phyloP scores from a whole-genome alignment of 768 basidiomycete genomes.

The Suillus hirtellus region DNA sequence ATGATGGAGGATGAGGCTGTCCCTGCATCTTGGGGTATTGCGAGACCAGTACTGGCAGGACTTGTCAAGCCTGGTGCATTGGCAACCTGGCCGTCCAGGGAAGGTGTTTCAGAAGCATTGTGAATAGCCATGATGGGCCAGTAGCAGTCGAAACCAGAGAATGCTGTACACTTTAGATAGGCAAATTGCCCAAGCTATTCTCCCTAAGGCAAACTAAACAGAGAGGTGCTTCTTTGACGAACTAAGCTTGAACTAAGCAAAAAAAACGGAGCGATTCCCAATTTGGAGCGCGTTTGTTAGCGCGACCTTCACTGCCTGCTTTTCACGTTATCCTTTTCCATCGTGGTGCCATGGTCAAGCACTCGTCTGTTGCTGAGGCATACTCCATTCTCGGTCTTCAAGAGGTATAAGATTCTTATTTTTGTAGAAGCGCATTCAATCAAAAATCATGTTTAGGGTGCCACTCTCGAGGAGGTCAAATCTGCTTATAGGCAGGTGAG shows the following conservation, averaged over 20 bases:
- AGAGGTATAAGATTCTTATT: constrained; percentile 38
- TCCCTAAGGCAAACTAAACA: not conserved
- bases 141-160: not conserved
- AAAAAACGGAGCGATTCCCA: constrained; percentile 14
- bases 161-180: not conserved
- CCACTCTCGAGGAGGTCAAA: constrained; percentile 65
- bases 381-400: constrained; percentile 52
- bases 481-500: constrained; percentile 67
- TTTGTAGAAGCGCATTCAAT: constrained; percentile 3
- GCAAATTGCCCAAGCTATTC: not conserved
- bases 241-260: not conserved
- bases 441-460: constrained; percentile 42
- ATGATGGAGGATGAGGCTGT: constrained; percentile 33
- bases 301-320: constrained; percentile 21
- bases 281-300: constrained; percentile 27
- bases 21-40: constrained; percentile 14
- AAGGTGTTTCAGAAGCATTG: not conserved
- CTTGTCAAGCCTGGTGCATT: not conserved
- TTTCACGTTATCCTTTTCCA: constrained; percentile 14
- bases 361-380: constrained; percentile 37
- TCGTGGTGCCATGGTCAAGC: constrained; percentile 35
- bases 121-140: not conserved
- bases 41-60: not conserved
- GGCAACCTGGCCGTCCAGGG: not conserved
- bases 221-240: not conserved